phyloP scores from a whole-genome alignment of 1,284 basidiomycete species.

The Melampsora medusae region DNA sequence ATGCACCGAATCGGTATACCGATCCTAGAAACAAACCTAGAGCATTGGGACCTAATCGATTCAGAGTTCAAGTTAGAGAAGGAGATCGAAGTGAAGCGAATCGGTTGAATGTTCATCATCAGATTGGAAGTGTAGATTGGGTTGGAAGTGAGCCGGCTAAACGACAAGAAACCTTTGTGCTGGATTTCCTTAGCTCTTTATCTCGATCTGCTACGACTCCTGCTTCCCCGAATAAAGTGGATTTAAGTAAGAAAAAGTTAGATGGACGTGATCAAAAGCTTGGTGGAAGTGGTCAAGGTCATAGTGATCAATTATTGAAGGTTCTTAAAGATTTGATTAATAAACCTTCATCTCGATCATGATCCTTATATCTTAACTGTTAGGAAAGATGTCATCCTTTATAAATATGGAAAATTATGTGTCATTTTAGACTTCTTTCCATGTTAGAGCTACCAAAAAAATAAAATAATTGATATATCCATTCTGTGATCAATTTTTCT shows the following conservation, averaged over 20 bases:
- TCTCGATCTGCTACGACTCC: conserved; percentile 19
- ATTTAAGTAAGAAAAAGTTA: background rate
- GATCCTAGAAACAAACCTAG: conserved; percentile 27
- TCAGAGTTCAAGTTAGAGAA: conserved; percentile 33
- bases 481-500: background rate
- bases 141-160: conserved; percentile 31
- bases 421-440: too few species aligned
- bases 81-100: conserved; percentile 1
- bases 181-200: conserved; percentile 43
- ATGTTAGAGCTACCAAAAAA: too few species aligned
- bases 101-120: conserved; percentile 3
- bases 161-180: conserved; percentile 36
- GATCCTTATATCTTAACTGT: background rate
- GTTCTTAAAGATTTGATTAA: conserved; percentile 38
- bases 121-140: conserved; percentile 35
- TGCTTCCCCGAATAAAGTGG: background rate
- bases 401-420: background rate
- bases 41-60: conserved; percentile 24
- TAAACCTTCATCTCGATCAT: conserved; percentile 6
- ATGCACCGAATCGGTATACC: conserved; percentile 29
- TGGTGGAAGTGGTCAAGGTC: conserved; percentile 1
- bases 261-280: conserved; percentile 6
- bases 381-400: background rate
- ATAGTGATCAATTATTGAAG: conserved; percentile 42
- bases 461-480: too few species aligned